phyloP scores from a whole-genome alignment of 2,329 filamentous ascomycete genomes.

The Penicillium olsonii region DNA sequence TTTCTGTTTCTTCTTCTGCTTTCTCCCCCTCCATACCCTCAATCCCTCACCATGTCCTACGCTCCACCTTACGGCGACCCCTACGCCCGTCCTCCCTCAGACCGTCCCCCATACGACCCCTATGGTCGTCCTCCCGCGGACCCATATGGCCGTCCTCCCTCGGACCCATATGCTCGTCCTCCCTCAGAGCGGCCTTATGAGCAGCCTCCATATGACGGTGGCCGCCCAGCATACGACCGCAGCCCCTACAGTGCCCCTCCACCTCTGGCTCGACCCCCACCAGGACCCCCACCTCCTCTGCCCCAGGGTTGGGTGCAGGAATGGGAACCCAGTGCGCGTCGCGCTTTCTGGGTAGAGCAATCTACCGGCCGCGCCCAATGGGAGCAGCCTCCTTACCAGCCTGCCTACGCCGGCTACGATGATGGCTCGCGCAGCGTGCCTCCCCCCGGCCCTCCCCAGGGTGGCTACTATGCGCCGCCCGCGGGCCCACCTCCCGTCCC shows the following conservation, averaged over 20 bases:
- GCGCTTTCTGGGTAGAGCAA: constrained; percentile 67
- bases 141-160: constrained; percentile 14
- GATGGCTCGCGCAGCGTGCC: constrained; percentile 27
- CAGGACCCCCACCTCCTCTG: constrained; percentile 52
- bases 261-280: constrained; percentile 32
- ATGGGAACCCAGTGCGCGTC: constrained; percentile 62
- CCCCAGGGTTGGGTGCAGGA: constrained; percentile 64
- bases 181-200: constrained; percentile 23
- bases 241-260: constrained; percentile 28
- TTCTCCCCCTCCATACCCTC: neutral
- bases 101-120: constrained; percentile 13
- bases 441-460: constrained; percentile 20
- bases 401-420: constrained; percentile 23
- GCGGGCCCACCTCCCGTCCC: constrained; percentile 19
- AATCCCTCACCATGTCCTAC: constrained; percentile 23
- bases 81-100: constrained; percentile 26
- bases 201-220: constrained; percentile 17
- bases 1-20: neutral
- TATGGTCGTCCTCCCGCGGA: constrained; percentile 11
- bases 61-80: constrained; percentile 17
- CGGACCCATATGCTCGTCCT: constrained; percentile 13
- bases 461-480: constrained; percentile 27
- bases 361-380: constrained; percentile 64
- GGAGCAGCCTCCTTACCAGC: constrained; percentile 54
- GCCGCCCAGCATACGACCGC: constrained; percentile 35